phyloP scores from a whole-genome alignment of 768 basidiomycete genomes.

The Xerocomus brunneocitrinus region DNA sequence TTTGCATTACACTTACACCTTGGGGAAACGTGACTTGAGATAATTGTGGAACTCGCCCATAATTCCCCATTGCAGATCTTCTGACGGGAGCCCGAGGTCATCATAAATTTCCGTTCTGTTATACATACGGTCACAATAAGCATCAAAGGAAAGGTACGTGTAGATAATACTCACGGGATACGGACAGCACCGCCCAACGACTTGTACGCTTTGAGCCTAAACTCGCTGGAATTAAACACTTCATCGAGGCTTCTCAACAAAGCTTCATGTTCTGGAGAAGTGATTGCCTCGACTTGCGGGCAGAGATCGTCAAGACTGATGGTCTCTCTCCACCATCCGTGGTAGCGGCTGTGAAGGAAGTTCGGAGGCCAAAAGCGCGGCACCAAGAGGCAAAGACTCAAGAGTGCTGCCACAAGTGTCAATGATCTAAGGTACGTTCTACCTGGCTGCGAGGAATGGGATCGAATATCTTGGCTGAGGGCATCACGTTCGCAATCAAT shows the following conservation, averaged over 20 bases:
- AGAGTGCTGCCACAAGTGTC: not conserved
- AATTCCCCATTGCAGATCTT: conserved; percentile 41
- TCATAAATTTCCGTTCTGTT: conserved; percentile 52
- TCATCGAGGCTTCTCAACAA: too few relatives aligned
- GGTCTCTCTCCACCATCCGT: too few relatives aligned
- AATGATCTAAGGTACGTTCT: not conserved
- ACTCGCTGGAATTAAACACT: conserved; percentile 11
- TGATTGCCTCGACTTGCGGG: too few relatives aligned
- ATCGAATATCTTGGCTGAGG: not conserved
- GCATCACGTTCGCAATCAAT: conserved; percentile 12
- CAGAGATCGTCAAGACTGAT: too few relatives aligned
- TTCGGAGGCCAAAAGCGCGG: too few relatives aligned
- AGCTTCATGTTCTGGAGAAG: too few relatives aligned
- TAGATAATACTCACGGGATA: too few relatives aligned
- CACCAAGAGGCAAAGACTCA: too few relatives aligned
- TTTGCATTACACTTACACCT: conserved; percentile 40
- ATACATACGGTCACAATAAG: not conserved
- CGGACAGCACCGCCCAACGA: too few relatives aligned
- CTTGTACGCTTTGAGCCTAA: conserved; percentile 28
- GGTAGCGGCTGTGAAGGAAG: too few relatives aligned
- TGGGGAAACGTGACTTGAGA: conserved; percentile 49
- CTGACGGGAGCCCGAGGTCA: conserved; percentile 42
- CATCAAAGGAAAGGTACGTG: not conserved
- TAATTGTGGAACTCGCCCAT: conserved; percentile 23
- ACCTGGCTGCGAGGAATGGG: not conserved